Base-by-base conservation (phyloP, 2,329 filamentous ascomycete species). In the Aspergillus ustus region DNA sequence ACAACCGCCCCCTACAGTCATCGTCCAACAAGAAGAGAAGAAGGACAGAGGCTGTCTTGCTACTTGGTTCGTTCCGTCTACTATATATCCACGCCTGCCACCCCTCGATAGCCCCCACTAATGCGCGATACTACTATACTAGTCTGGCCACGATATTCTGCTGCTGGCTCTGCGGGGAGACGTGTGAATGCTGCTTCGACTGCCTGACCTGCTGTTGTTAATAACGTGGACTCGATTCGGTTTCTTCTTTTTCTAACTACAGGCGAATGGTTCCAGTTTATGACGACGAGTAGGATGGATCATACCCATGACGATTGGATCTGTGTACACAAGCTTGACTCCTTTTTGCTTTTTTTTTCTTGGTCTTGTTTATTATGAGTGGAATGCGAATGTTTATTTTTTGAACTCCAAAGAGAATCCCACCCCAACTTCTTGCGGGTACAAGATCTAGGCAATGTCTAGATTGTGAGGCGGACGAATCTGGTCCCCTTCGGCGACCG, bases 91-190 rank as follows among this genome's bases (percentile, higher is more conserved):
- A 37, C 34, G 31, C 7, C 31, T 9, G 31, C 4, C 22, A 25
- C 2, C 22, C 22, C 22, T 25, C 22, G 22, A 25, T 25, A 25
- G 22, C 22, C 22, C 22, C 22, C 22, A 25, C 22, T 25, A 25
- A 25, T 25, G 3, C 25, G 25, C 3, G 25, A 25, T 7, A n/a
- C 7, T 4, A 20, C n/a, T 22, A 57, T 4, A 20, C n/a, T 22
- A 57, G 55, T 57, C 48, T 57, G n/a, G 55, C 55, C 2, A 57
- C 55, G 37, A 44, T 57, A 29, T 57, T 57, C 55, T 57, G 55
- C 55, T 57, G 55, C 19, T 57, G 55, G 55, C 46, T 57, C 4
- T 57, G 55, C 17, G 55, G 55, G 1, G 55, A 57, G 46, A 57
- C 55, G 11, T 57, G 55, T 25, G 55, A 57, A n/a, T 57, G 55